Conservation (phyloP, 2,329 filamentous ascomycete genomes). For the Pseudopyrenochaeta lycopersici region DNA sequence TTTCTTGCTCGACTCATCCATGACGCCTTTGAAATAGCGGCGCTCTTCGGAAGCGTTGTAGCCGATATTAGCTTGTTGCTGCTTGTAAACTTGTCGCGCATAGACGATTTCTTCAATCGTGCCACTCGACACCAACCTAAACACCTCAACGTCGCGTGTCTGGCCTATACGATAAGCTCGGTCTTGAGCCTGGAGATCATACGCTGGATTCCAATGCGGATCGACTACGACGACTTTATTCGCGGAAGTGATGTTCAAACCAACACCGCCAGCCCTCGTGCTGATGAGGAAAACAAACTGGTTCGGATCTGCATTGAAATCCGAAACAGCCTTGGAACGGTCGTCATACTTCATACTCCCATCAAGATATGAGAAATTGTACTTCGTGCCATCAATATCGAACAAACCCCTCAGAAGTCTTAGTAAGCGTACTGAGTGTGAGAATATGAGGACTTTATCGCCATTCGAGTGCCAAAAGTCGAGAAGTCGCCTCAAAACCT, state of each 20-base stretch:
- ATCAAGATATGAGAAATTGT: constrained; percentile 90
- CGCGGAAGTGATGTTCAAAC: constrained; percentile 94
- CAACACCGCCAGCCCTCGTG: constrained; percentile 90
- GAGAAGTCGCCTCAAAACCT: constrained; percentile 83
- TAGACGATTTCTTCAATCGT: constrained; percentile 98
- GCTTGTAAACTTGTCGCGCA: constrained; percentile 96
- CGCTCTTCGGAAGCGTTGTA: constrained; percentile 93
- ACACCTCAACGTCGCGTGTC: constrained; percentile 91
- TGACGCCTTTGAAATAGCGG: constrained; percentile 94
- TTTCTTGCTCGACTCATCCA: constrained; percentile 81
- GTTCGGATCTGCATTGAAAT: constrained; percentile 86
- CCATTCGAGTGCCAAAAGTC: constrained; percentile 89
- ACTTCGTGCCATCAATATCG: constrained; percentile 76
- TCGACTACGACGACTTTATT: constrained; percentile 99
- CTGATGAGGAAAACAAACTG: constrained; percentile 97
- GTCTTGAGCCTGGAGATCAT: constrained; percentile 95
- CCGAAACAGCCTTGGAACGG: constrained; percentile 81
- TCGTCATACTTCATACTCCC: constrained; percentile 85
- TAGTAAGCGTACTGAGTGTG: constrained; percentile 85
- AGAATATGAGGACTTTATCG: constrained; percentile 96
- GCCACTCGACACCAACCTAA: constrained; percentile 86
- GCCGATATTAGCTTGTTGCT: constrained; percentile 97
- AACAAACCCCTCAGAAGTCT: constrained; percentile 87
- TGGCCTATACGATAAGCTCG: constrained; percentile 96
- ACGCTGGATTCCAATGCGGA: constrained; percentile 96